phyloP scores from a whole-genome alignment of 768 basidiomycete species.

The Suillus ampliporus region DNA sequence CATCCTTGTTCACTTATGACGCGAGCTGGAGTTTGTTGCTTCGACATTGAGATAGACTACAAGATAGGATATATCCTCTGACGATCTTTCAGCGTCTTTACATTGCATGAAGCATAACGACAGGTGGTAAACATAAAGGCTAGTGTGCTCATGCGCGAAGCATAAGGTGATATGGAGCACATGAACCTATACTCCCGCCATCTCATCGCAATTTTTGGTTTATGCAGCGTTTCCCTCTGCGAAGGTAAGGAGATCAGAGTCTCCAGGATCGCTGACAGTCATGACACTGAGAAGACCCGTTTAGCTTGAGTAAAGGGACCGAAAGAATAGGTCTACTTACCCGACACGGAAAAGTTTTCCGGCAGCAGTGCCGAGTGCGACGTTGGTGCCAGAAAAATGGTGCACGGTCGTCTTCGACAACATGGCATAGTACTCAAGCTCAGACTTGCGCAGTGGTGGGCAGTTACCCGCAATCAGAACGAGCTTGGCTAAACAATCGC shows the following conservation, averaged over 20 bases:
- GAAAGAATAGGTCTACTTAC: conserved; percentile 45
- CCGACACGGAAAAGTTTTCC: conserved; percentile 99
- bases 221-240: conserved; percentile 74
- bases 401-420: conserved; percentile 98
- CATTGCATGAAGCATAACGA: background rate
- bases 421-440: conserved; percentile 99
- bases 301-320: background rate
- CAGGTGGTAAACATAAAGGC: background rate
- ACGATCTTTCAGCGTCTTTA: background rate
- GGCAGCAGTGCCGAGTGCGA: conserved; percentile 97
- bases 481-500: conserved; percentile 78
- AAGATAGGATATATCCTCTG: no score
- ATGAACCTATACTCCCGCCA: background rate
- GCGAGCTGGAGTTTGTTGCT: background rate
- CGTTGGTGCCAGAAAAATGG: conserved; percentile 97
- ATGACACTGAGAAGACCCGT: conserved; percentile 70
- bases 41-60: background rate
- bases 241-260: conserved; percentile 92
- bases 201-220: conserved; percentile 4
- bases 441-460: conserved; percentile 98
- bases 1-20: background rate
- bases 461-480: conserved; percentile 99
- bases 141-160: background rate
- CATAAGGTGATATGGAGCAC: background rate
- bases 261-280: conserved; percentile 95